These are phyloP conservation scores for Mycena kentingensis DNA, from an alignment of 768 basidiomycete genomes.

Conservation along the genomic window DNA sequence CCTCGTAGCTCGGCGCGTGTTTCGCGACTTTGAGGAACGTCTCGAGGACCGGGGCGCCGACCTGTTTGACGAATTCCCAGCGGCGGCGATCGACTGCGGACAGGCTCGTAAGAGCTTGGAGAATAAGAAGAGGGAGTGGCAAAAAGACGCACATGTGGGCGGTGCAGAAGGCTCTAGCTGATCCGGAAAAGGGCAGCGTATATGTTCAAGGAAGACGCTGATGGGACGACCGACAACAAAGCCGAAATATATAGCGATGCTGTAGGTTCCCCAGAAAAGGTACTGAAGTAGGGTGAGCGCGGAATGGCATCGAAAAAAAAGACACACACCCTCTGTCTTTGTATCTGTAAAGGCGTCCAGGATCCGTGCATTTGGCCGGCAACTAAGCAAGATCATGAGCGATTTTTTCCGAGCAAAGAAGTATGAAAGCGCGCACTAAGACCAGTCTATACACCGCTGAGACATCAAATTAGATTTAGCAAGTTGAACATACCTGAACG, in stretches of 20 bases:
- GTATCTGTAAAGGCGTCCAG: no score
- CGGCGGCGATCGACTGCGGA: slow-evolving; percentile 5
- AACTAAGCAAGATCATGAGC: no score
- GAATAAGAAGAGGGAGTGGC: neutral
- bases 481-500: neutral
- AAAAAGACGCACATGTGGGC: neutral
- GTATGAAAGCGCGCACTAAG: no score
- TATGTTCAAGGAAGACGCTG: neutral
- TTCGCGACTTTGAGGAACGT: neutral
- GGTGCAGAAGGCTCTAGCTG: neutral
- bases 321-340: neutral
- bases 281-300: neutral
- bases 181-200: slow-evolving; percentile 9
- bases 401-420: no score
- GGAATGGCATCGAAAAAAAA: neutral
- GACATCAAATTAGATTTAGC: no score
- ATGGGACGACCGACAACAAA: slow-evolving; percentile 7
- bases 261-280: slow-evolving; percentile 12
- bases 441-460: no score
- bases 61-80: slow-evolving; percentile 10
- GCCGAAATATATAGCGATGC: slow-evolving; percentile 3
- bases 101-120: neutral
- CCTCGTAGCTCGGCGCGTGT: neutral
- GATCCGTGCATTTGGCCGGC: no score
- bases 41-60: slow-evolving; percentile 4